A percentile compares a stretch with the other conserved stretches of the same genome.
Evolutionary conservation across 805 yeast genomes (phyloP).

Genomic region (Kurtzmaniella cleridarum): DNA sequence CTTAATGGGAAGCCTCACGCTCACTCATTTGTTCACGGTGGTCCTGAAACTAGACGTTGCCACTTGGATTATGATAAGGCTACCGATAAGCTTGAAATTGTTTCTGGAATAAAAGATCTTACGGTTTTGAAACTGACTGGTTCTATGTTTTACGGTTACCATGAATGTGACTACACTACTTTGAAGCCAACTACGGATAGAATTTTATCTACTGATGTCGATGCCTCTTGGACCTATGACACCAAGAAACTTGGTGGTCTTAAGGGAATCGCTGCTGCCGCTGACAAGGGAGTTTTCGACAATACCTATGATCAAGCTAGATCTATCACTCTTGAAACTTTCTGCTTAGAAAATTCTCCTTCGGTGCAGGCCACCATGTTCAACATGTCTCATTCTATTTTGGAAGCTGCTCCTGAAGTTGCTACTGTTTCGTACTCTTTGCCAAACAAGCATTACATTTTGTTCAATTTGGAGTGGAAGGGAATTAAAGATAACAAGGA

Average conservation of each 20-base stretch:
- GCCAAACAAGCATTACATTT: slow-evolving; percentile 90
- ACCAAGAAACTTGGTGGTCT: slow-evolving; percentile 45
- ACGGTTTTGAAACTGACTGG: slow-evolving; percentile 88
- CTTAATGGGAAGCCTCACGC: slow-evolving; percentile 73
- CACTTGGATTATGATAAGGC: slow-evolving; percentile 45
- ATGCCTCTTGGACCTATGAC: slow-evolving; percentile 66
- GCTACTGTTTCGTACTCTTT: slow-evolving; percentile 65
- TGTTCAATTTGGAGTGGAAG: slow-evolving; percentile 78
- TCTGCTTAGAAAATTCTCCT: slow-evolving; percentile 85
- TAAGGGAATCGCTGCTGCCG: slow-evolving; percentile 41
- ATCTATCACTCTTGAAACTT: slow-evolving; percentile 63
- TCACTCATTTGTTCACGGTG: slow-evolving; percentile 83
- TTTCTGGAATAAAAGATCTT: slow-evolving; percentile 71
- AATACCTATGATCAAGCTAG: slow-evolving; percentile 57
- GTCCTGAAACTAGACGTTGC: slow-evolving; percentile 72
- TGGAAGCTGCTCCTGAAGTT: slow-evolving; percentile 51
- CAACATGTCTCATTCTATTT: slow-evolving; percentile 77
- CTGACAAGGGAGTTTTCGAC: slow-evolving; percentile 65
- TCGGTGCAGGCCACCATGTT: slow-evolving; percentile 97
- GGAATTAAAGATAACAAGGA: slow-evolving; percentile 77
- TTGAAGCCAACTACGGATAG: slow-evolving; percentile 79
- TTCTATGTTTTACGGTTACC: slow-evolving; percentile 85
- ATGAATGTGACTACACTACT: slow-evolving; percentile 84
- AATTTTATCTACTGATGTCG: slow-evolving; percentile 81
- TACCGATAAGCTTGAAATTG: slow-evolving; percentile 48